Evolutionary conservation across 306 rosid genomes (phyloP).

Genomic region (Biancaea sappan): DNA sequence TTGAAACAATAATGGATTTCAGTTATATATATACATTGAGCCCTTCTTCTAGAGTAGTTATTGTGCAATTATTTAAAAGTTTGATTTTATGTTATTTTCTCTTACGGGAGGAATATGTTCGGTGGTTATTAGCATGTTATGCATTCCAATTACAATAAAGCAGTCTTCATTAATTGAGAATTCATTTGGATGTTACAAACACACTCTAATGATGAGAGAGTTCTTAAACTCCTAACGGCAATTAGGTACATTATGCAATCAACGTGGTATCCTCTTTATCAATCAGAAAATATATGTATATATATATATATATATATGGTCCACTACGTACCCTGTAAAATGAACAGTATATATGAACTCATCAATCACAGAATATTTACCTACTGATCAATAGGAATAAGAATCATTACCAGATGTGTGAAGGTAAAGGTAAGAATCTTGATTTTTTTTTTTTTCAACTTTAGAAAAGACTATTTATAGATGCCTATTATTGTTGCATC

Average conservation of each 20-base stretch:
- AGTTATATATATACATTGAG: constrained; percentile 27
- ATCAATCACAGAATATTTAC: constrained; percentile 8
- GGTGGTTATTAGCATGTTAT: constrained; percentile 11
- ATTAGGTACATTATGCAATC: constrained; percentile 25
- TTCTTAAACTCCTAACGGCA: constrained; percentile 17
- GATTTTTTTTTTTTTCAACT: neutral
- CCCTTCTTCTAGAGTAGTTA: constrained; percentile 17
- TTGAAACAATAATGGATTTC: constrained; percentile 24
- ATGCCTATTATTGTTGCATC: neutral
- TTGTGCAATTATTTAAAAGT: constrained; percentile 30
- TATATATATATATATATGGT: neutral
- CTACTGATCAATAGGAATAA: constrained; percentile 17
- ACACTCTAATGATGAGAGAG: constrained; percentile 13
- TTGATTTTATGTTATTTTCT: constrained; percentile 12
- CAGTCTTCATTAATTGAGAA: neutral
- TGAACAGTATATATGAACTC: neutral
- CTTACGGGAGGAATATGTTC: constrained; percentile 11
- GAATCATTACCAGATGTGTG: constrained; percentile 10
- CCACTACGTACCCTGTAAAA: neutral
- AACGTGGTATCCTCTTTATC: neutral
- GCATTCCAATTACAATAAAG: constrained; percentile 7
- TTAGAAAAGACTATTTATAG: neutral
- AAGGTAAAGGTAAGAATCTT: constrained; percentile 12
- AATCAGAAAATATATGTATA: too few species aligned
- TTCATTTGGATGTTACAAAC: neutral